Evolutionary conservation across 768 basidiomycete genomes (phyloP), one percentile per base, ranked within the genome.

Genomic region (Lactarius vividus): DNA sequence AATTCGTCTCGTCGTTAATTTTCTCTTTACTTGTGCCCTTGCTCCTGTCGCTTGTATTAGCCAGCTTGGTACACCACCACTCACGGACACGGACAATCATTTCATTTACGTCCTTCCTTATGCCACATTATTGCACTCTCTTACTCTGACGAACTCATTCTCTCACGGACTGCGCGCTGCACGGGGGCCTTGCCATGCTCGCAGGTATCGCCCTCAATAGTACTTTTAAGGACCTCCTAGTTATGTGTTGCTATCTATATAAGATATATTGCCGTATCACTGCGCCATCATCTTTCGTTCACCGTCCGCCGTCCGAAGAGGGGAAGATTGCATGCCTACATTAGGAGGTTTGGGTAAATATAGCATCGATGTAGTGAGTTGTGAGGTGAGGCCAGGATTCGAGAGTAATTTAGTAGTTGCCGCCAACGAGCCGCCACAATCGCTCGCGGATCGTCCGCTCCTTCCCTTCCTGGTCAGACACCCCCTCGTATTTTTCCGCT

Each of bases 361-460:
- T n/a, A 52, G 46, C n/a, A 31, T 31, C 11, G 26, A 35, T 44
- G 11, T 16, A 9, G n/a, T 11, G 31, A 33, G n/a, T 10, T 4
- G 26, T 52, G 35, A 57, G n/a, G 26, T 52, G 35, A 35, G 35
- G 16, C 13, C 20, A 49, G 18, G 42, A 4, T 60, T 35, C 6
- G 28, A 26, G 7, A 55, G 20, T 9, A n/a, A 18, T 29, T 11
- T 42, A 68, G 28, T 37, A 66, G 54, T 62, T 61, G 23, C 67
- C 39, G 52, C 65, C 67, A 18, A 69, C 67, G 26, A 69, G 64
- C 23, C 57, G 59, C 67, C 64, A 66, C 29, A 68, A 49, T 65
- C 67, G 64, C 60, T 68, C 64, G 59, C 59, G 60, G 16, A 68
- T 68, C 40, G 65, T 66, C 55, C 57, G 67, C 31, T 60, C 53